Evolutionary conservation across 306 rosid genomes (phyloP), one percentile per base, ranked within the genome.

Genomic region (Quercus variabilis): DNA sequence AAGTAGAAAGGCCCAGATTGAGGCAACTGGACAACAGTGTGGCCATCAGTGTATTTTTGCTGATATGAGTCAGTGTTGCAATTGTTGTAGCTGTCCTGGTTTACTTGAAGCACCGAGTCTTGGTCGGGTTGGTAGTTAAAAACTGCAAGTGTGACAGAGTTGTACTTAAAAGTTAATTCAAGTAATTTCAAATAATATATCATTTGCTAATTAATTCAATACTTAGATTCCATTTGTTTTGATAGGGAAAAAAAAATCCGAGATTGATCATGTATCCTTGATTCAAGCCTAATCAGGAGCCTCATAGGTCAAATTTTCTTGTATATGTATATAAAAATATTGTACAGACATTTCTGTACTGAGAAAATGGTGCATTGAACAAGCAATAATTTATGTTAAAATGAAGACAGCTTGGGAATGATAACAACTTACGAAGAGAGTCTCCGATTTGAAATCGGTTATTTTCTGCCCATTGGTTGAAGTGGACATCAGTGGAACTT

Each of bases 391-490:
- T 59, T 59, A 28, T 59, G 30, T 59, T 21, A 59, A 25, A 25
- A 59, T 20, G 31, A 8, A 10, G 23, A 21, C 21, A 41, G 46
- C 46, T 41, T 41, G 46, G 11, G 46, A 7, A 41, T 41, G 46
- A 65, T 14, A 79, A 54, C 38, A 63, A 78, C 83, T 78, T 83
- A 90, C 97, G 95, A 13, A 94, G 20, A 59, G 97, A 83, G 87
- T 95, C 98, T 72, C 99, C 98, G 21, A 85, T 78, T 80, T 91
- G 93, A 78, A 93, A 96, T 69, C 98, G 69, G 78, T 74, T 87
- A 17, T 76, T 85, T 75, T 87, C 88, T 17, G 99, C 99, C 99
- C 99, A 93, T 81, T 87, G 94, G 85, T 81, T 87, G 56, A 79
- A 91, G 78, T 73, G 85, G 12, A 85, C 78, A 23, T 72, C 71